Evolutionary conservation across 2,329 filamentous ascomycete genomes (phyloP).

Genomic region (Alternaria arborescens): DNA sequence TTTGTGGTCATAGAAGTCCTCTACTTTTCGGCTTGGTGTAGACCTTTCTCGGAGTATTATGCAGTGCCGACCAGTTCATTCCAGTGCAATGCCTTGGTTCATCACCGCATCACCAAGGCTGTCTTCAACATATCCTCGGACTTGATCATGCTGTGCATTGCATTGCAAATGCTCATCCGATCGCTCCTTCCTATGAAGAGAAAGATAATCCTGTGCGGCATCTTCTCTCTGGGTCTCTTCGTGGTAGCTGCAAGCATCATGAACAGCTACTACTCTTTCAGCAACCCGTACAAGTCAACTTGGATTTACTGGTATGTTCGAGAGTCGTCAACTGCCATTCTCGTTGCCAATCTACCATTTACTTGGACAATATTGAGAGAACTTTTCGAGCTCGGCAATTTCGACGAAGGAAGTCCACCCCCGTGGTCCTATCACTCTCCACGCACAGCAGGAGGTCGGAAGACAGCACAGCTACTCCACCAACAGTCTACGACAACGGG

Average conservation of each 20-base stretch:
- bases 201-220: slow-evolving; percentile 63
- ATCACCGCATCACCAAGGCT: slow-evolving; percentile 53
- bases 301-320: slow-evolving; percentile 49
- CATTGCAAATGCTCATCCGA: slow-evolving; percentile 56
- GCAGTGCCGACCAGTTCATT: slow-evolving; percentile 55
- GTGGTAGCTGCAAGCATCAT: slow-evolving; percentile 59
- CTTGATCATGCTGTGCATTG: slow-evolving; percentile 56
- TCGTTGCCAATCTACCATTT: slow-evolving; percentile 62
- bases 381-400: slow-evolving; percentile 54
- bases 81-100: slow-evolving; percentile 45
- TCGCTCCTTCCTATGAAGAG: slow-evolving; percentile 54
- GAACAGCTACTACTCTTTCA: slow-evolving; percentile 57
- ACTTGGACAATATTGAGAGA: slow-evolving; percentile 62
- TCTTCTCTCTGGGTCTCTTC: slow-evolving; percentile 66
- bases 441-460: slow-evolving; percentile 36
- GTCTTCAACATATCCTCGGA: slow-evolving; percentile 58
- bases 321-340: slow-evolving; percentile 41
- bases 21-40: slow-evolving; percentile 64
- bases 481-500: slow-evolving; percentile 16
- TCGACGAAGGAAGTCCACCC: slow-evolving; percentile 40
- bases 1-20: slow-evolving; percentile 60
- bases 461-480: slow-evolving; percentile 25
- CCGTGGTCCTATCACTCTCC: slow-evolving; percentile 43
- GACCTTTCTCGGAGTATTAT: slow-evolving; percentile 63
- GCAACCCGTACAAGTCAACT: slow-evolving; percentile 30